Evolutionary conservation across 2,329 filamentous ascomycete genomes (phyloP), one percentile per base, ranked within the genome.

Genomic region (Colletotrichum shisoi): DNA sequence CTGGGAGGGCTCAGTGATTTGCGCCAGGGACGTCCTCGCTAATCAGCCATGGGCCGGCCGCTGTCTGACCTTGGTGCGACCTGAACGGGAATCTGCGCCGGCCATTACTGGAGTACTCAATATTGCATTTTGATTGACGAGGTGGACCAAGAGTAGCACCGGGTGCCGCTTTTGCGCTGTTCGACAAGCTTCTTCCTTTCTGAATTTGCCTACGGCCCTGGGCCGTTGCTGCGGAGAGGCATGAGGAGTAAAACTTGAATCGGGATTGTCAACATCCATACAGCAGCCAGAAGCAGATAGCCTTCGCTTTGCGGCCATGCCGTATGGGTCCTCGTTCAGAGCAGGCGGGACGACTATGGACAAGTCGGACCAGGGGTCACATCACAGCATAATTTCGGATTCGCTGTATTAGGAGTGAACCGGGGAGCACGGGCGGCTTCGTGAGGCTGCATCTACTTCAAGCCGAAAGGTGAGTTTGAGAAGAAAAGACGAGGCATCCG

Each of bases 1-100:
- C 13, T 57, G n/a, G 27, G 24, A 27, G 8, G 39, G 57, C 53
- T n/a, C 51, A 57, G 27, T 61, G 66, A 68, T 68, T 67, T 68
- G 66, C 66, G 62, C 66, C 51, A 66, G 66, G 62, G 66, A 62
- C 49, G 63, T 68, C 61, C 66, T 68, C 66, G 66, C 66, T 67
- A 67, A 68, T 68, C 66, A 68, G 57, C 42, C 42, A 62, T 68
- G 66, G 66, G 49, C 54, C 56, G 56, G 51, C 62, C 51, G 24
- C 61, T 56, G 54, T 67, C 62, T 53, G 57, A 68, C 62, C 62
- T 57, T 62, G 64, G 61, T 64, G 54, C 44, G 49, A 67, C 64
- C 64, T 67, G 61, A 64, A 64, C 48, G 54, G 64, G 64, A 64
- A 59, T 56, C 49, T 67, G 54, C 60, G 64, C 64, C 61, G 64